These are phyloP conservation scores for Symbiodinium pilosum DNA, from an alignment of 73 alveolate species.

Conservation along the genomic window DNA sequence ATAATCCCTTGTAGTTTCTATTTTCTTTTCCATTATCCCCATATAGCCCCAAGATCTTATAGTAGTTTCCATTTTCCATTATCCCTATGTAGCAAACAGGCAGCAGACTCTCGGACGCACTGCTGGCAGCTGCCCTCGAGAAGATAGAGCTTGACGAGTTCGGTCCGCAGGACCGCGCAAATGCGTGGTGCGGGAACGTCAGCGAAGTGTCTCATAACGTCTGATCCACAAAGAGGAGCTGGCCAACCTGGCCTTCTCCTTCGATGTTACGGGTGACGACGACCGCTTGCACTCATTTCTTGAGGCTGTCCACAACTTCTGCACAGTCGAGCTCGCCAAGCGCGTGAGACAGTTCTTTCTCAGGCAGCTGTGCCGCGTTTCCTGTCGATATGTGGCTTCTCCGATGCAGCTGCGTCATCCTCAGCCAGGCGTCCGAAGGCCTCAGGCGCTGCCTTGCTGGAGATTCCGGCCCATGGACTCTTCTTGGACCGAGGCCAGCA, in stretches of 20 bases:
- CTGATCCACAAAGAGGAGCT: constrained; percentile 14
- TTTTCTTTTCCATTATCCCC: not conserved
- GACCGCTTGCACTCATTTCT: constrained; percentile 23
- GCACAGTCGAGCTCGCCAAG: not conserved
- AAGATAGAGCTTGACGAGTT: constrained; percentile 53
- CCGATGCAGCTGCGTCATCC: constrained; percentile 43
- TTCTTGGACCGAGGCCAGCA: constrained; percentile 17
- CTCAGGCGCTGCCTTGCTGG: not conserved
- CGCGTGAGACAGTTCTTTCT: not conserved
- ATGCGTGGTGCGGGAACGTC: not conserved
- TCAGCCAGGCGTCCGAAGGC: not conserved
- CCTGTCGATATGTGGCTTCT: constrained; percentile 37
- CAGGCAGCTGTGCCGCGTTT: constrained; percentile 57
- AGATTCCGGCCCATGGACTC: not conserved
- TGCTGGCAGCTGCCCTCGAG: constrained; percentile 36
- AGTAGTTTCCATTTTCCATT: not conserved
- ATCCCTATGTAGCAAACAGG: not conserved
- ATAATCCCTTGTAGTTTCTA: not conserved
- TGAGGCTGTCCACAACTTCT: not conserved
- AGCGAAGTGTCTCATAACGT: not conserved
- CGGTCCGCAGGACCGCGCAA: constrained; percentile 40
- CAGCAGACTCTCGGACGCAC: constrained; percentile 46
- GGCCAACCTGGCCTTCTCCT: constrained; percentile 67
- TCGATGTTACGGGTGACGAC: constrained; percentile 43
- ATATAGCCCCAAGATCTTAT: not conserved